Percentiles rank a stretch among this genome's conserved stretches.
Conservation (phyloP, 1,284 basidiomycete genomes). For the Xerocomus minutiporus region DNA sequence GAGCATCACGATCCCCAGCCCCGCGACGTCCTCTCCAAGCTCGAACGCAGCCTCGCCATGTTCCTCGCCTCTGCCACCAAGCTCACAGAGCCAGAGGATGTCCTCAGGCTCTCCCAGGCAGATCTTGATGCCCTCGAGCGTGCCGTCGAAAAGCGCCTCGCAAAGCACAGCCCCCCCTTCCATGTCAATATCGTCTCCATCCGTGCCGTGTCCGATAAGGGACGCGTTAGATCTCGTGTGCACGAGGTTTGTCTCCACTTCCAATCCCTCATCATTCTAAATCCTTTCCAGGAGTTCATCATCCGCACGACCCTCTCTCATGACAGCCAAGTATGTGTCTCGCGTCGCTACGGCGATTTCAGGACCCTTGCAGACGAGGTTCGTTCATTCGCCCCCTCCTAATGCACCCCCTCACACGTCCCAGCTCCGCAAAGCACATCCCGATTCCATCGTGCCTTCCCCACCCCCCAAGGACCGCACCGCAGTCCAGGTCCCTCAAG, state of each 20-base stretch:
- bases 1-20: constrained; percentile 46
- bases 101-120: constrained; percentile 78
- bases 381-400: constrained; percentile 22
- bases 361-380: constrained; percentile 81
- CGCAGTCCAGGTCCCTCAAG: constrained; percentile 44
- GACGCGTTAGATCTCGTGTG: constrained; percentile 73
- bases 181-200: constrained; percentile 89
- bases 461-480: constrained; percentile 87
- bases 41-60: constrained; percentile 80
- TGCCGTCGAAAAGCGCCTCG: constrained; percentile 57
- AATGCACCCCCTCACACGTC: constrained; percentile 14
- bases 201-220: constrained; percentile 74
- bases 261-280: constrained; percentile 6
- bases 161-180: constrained; percentile 53
- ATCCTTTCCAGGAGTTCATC: constrained; percentile 76
- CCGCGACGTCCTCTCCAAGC: constrained; percentile 62
- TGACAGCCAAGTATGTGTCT: constrained; percentile 79
- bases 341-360: constrained; percentile 94
- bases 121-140: constrained; percentile 76
- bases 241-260: constrained; percentile 64
- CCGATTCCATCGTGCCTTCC: constrained; percentile 69
- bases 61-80: constrained; percentile 81
- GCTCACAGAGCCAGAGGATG: constrained; percentile 77
- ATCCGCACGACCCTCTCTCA: constrained; percentile 79
- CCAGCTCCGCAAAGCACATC: constrained; percentile 80